Base-by-base conservation (phyloP, 2,329 filamentous ascomycete species). In the Fusarium pininemorale region DNA sequence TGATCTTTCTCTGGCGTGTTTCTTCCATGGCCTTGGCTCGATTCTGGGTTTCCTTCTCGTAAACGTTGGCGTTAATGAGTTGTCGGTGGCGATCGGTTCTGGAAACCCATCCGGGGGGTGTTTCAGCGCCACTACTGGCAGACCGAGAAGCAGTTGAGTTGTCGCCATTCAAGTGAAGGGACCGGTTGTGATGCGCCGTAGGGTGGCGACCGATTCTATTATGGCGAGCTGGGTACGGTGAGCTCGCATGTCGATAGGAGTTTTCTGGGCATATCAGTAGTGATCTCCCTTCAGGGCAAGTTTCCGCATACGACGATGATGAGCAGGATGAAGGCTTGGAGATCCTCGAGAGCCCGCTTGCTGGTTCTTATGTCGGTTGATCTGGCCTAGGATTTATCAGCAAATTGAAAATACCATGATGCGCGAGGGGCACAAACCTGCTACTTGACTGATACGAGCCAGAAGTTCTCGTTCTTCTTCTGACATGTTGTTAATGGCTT, bases 21-120 rank as follows among this genome's bases (percentile, higher is more conserved):
- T 93, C 89, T 73, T 94, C 92, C 48, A 95, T 93, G 16, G 92
- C 92, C 78, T 90, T 92, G 15, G 89, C 85, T 50, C 93, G 89
- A 37, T 89, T 88, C 79, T 93, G 89, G 16, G 88, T 87, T 69
- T 94, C 91, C 80, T 94, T 92, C 72, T 95, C 91, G 80, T 92
- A 96, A 3, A 96, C 89, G 22, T 90, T 89, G 26, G 92, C 90
- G 80, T 96, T 97, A 82, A 97, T 96, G 45, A 97, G 85, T 81
- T 97, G 94, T 79, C 93, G 89, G 79, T 95, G 93, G 56, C 92
- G 92, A 80, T 93, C 93, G 56, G 87, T 92, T 80, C 91, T 93
- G 11, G 91, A 89, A 47, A 96, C 89, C 90, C 92, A 96, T 7
- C 79, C 80, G 38, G 79, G 67, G 14, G 72, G 75, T 35, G 70